Percentiles rank a stretch among this genome's conserved stretches.
These are phyloP conservation scores for Ceraceosorus guamensis DNA, from an alignment of 1,284 basidiomycete genomes.

Conservation along the genomic window DNA sequence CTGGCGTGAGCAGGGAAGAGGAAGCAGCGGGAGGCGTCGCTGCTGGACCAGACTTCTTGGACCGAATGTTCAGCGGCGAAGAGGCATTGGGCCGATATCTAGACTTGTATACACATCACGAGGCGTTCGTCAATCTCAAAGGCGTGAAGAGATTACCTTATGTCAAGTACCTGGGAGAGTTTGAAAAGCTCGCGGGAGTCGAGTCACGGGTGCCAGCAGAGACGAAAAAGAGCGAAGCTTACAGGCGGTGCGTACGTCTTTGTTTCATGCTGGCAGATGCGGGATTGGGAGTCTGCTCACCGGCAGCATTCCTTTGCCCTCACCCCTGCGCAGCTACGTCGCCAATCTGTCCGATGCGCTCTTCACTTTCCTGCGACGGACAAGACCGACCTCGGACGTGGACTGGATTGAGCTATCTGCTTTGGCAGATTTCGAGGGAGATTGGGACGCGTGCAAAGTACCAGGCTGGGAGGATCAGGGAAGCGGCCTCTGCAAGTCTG, in stretches of 20 bases:
- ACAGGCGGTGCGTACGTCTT: constrained; percentile 11
- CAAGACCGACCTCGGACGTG: constrained; percentile 77
- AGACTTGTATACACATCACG: constrained; percentile 82
- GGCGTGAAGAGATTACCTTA: constrained; percentile 79
- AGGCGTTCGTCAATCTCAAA: constrained; percentile 70
- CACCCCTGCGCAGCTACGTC: constrained; percentile 20
- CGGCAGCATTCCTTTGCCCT: not conserved
- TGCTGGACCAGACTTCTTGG: constrained; percentile 25
- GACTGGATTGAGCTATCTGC: constrained; percentile 63
- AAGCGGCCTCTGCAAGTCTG: constrained; percentile 33
- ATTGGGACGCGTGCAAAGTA: constrained; percentile 72
- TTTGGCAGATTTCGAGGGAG: constrained; percentile 64
- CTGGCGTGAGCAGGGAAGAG: constrained; percentile 12
- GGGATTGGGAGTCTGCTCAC: not conserved
- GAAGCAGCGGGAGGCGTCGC: constrained; percentile 2
- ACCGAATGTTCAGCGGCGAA: constrained; percentile 60
- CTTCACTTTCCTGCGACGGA: constrained; percentile 74
- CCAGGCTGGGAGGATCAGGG: constrained; percentile 64
- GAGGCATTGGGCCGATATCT: constrained; percentile 90
- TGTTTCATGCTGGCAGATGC: not conserved
- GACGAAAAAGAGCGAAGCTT: constrained; percentile 36
- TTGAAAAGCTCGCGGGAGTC: constrained; percentile 56
- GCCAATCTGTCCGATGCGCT: constrained; percentile 69
- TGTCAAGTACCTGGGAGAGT: constrained; percentile 65
- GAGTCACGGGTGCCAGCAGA: constrained; percentile 19